phyloP scores from a whole-genome alignment of 1,284 basidiomycete genomes.

The Pseudomicrostroma phylloplanum region DNA sequence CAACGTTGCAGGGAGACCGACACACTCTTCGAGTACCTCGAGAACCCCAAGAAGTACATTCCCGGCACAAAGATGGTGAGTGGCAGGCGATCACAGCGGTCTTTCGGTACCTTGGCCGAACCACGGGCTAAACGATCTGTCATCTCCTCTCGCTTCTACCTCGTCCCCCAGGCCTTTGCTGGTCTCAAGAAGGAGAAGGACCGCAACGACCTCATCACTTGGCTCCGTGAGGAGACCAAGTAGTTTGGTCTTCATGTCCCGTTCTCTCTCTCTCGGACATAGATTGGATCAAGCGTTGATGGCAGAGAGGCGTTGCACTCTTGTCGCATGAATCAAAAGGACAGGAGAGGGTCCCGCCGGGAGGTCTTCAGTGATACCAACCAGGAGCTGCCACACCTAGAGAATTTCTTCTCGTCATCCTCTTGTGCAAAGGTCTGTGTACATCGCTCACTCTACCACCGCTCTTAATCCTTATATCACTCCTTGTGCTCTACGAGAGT shows the following conservation, averaged over 20 bases:
- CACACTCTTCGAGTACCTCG: constrained; percentile 86
- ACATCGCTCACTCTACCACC: constrained; percentile 1
- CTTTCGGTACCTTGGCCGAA: constrained; percentile 3
- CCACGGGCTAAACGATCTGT: neutral
- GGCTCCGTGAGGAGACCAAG: constrained; percentile 30
- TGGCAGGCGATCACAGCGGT: neutral
- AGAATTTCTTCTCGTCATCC: neutral
- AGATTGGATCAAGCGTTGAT: neutral
- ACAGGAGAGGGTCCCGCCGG: neutral
- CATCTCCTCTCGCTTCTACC: neutral
- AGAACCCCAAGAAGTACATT: constrained; percentile 85
- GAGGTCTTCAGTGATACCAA: no score
- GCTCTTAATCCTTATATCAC: neutral
- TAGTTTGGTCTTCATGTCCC: constrained; percentile 6
- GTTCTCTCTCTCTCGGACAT: neutral
- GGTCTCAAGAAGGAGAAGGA: constrained; percentile 49
- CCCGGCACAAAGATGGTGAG: constrained; percentile 35
- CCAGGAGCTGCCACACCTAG: no score
- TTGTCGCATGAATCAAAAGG: neutral
- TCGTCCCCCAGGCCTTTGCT: constrained; percentile 13
- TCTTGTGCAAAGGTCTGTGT: neutral
- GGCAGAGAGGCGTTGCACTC: neutral
- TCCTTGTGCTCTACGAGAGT: no score
- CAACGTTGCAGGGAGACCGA: constrained; percentile 57
- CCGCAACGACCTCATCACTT: constrained; percentile 43